A percentile compares a stretch with the other conserved stretches of the same genome.
Conservation (phyloP, 2,329 filamentous ascomycete genomes). For the Neonectria faginata region DNA sequence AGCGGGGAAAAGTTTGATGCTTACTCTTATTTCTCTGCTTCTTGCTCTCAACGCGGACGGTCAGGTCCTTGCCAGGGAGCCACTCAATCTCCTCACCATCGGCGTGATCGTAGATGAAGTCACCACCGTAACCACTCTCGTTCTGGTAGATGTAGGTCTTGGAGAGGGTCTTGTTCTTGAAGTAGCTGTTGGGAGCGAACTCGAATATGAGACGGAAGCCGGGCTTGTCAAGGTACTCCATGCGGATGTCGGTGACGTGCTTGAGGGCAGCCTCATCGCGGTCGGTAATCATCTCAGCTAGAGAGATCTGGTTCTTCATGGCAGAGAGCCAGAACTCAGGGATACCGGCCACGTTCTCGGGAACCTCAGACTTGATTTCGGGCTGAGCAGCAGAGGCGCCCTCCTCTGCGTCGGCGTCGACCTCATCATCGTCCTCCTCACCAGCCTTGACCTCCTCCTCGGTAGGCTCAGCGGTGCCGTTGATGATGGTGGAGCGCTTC, state of each 20-base stretch:
- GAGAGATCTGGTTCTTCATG: slow-evolving; percentile 99
- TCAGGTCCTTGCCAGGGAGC: slow-evolving; percentile 93
- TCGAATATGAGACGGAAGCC: slow-evolving; percentile 99
- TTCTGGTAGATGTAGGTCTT: slow-evolving; percentile 99
- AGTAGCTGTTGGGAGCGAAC: slow-evolving; percentile 94
- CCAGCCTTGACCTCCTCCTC: slow-evolving; percentile 89
- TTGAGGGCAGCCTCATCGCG: slow-evolving; percentile 95
- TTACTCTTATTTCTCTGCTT: slow-evolving; percentile 99
- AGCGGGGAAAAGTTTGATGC: slow-evolving; percentile 36
- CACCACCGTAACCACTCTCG: slow-evolving; percentile 97
- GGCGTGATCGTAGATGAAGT: slow-evolving; percentile 99
- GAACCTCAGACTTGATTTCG: slow-evolving; percentile 68
- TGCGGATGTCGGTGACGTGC: slow-evolving; percentile 90
- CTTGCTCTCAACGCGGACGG: slow-evolving; percentile 96
- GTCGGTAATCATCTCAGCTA: slow-evolving; percentile 98
- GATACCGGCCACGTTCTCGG: slow-evolving; percentile 77
- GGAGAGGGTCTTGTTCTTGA: slow-evolving; percentile 95
- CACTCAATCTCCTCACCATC: slow-evolving; percentile 98
- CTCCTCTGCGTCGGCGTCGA: slow-evolving; percentile 76
- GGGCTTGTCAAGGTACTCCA: slow-evolving; percentile 99
- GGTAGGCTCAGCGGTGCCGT: slow-evolving; percentile 86
- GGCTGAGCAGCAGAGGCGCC: slow-evolving; percentile 66
- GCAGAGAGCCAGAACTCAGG: slow-evolving; percentile 99
- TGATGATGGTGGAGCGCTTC: slow-evolving; percentile 93
- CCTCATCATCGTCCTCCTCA: slow-evolving; percentile 81